These are phyloP conservation scores for Pseudonectria buxi DNA, from an alignment of 2,329 filamentous ascomycete genomes.

Conservation along the genomic window DNA sequence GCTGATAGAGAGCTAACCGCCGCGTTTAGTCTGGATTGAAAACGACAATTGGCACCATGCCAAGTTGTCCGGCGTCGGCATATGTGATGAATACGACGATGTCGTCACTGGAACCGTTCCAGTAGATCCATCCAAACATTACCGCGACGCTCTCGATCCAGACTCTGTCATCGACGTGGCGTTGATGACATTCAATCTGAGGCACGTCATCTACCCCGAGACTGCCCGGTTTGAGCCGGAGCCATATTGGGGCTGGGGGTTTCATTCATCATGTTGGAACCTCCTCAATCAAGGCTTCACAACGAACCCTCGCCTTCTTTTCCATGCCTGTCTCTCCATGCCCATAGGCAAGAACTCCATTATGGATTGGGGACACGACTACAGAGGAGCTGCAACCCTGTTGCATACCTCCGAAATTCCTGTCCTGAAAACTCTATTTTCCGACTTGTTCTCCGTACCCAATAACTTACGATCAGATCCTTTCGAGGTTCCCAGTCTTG, in stretches of 20 bases:
- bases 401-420: neutral
- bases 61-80: slow-evolving; percentile 7
- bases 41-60: slow-evolving; percentile 1
- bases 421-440: neutral
- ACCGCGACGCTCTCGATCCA: slow-evolving; percentile 1
- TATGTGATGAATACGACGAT: slow-evolving; percentile 2
- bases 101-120: neutral
- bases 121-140: slow-evolving; percentile 1
- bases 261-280: slow-evolving; percentile 11
- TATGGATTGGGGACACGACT: slow-evolving; percentile 11
- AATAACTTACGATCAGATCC: slow-evolving; percentile 3
- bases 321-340: slow-evolving; percentile 5
- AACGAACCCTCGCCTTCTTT: slow-evolving; percentile 2
- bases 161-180: slow-evolving; percentile 5
- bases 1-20: neutral
- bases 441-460: neutral
- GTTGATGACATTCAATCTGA: neutral
- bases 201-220: slow-evolving; percentile 1
- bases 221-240: neutral
- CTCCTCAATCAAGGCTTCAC: slow-evolving; percentile 1
- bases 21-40: slow-evolving; percentile 5
- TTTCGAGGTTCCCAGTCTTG: slow-evolving; percentile 2
- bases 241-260: slow-evolving; percentile 5
- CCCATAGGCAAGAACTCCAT: neutral
- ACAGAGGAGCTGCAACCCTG: slow-evolving; percentile 2